phyloP scores from a whole-genome alignment of 1,284 basidiomycete species.

The Pyrrhoderma lamaoense region DNA sequence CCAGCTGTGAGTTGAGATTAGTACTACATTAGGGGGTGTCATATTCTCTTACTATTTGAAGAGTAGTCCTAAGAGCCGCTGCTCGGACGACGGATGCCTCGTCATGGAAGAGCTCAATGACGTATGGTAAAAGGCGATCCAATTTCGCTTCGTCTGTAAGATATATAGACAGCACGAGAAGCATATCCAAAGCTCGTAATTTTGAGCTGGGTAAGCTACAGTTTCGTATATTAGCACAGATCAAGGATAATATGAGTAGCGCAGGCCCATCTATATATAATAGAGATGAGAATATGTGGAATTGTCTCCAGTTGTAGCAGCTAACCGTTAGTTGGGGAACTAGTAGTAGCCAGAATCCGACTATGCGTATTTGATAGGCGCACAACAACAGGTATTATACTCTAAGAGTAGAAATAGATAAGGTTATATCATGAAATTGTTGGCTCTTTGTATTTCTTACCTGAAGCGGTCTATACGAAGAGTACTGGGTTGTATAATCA shows the following conservation, averaged over 20 bases:
- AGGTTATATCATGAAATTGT: neutral
- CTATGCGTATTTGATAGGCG: conserved; percentile 53
- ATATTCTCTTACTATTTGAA: conserved; percentile 64
- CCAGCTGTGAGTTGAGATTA: conserved; percentile 44
- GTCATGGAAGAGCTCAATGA: conserved; percentile 85
- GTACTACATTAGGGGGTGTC: conserved; percentile 7
- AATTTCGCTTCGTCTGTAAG: conserved; percentile 94
- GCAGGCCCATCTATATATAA: conserved; percentile 63
- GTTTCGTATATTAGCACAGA: conserved; percentile 88
- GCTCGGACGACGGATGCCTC: conserved; percentile 76
- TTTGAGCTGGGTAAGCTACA: conserved; percentile 85
- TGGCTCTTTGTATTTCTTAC: conserved; percentile 29
- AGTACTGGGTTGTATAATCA: conserved; percentile 37
- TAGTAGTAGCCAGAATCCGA: neutral
- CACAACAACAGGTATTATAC: conserved; percentile 70
- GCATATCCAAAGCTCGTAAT: conserved; percentile 78
- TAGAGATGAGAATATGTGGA: neutral
- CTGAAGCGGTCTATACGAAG: conserved; percentile 53
- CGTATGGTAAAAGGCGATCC: conserved; percentile 89
- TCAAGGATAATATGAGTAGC: conserved; percentile 72
- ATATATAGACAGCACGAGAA: conserved; percentile 76
- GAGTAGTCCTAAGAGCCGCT: conserved; percentile 72
- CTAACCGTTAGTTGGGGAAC: conserved; percentile 9
- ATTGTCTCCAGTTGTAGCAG: neutral
- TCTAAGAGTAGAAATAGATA: conserved; percentile 33